Percentiles rank a stretch among this genome's conserved stretches.
phyloP scores from a whole-genome alignment of 805 yeast genomes.

The Starmerella riodocensis region DNA sequence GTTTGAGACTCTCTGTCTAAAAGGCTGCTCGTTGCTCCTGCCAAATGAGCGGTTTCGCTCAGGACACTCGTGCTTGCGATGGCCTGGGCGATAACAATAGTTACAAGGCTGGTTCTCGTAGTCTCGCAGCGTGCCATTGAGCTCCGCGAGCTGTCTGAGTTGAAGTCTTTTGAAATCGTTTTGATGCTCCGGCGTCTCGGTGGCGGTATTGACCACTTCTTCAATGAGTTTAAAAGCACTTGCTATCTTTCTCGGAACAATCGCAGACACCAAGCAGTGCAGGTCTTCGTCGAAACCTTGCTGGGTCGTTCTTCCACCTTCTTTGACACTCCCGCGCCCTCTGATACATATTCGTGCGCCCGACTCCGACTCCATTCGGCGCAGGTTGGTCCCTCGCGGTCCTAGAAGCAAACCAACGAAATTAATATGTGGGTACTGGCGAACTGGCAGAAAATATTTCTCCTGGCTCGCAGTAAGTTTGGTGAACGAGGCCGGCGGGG shows the following conservation, averaged over 20 bases:
- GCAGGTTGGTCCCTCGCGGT: conserved; percentile 86
- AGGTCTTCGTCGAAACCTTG: conserved; percentile 59
- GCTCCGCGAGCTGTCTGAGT: conserved; percentile 76
- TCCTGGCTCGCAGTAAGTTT: conserved; percentile 62
- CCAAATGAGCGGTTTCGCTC: too few relatives aligned
- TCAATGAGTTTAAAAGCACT: conserved; percentile 64
- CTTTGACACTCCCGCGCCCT: conserved; percentile 92
- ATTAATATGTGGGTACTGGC: conserved; percentile 81
- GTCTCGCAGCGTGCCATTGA: conserved; percentile 88
- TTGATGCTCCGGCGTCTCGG: conserved; percentile 81
- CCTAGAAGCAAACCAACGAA: conserved; percentile 85
- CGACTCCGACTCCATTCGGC: conserved; percentile 64
- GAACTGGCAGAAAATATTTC: conserved; percentile 71
- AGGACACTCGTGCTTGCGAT: conserved; percentile 81
- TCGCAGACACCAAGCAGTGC: conserved; percentile 79
- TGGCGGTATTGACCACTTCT: conserved; percentile 67
- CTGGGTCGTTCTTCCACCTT: conserved; percentile 42
- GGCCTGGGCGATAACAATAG: conserved; percentile 66
- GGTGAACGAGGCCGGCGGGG: conserved; percentile 66
- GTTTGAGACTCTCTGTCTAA: too few relatives aligned
- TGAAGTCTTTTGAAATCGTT: conserved; percentile 86
- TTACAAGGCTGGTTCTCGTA: conserved; percentile 54
- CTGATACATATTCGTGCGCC: conserved; percentile 86
- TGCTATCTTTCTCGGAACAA: conserved; percentile 59
- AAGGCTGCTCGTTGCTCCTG: too few relatives aligned